Evolutionary conservation across 345 rosid genomes (phyloP), one percentile per base, ranked within the genome.

Genomic region (Pistacia atlantica): DNA sequence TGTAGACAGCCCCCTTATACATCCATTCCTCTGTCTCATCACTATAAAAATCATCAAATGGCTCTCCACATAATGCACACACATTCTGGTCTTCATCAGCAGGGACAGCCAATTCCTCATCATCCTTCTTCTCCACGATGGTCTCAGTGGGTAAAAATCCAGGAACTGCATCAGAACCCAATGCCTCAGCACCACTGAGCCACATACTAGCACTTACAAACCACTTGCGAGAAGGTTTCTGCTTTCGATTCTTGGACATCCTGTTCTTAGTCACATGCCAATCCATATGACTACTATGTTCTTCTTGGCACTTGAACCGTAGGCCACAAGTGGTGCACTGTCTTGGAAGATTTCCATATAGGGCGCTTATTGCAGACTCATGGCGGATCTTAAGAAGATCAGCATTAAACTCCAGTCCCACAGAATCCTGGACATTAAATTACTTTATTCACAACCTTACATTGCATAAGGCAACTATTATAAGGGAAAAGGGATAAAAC

Each of bases 261-360:
- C 99, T 90, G 81, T 97, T 97, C 87, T 82, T 97, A 4, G 99
- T 97, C 79, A 97, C 99, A 87, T 97, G 98, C 99, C 99, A 97
- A 86, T 97, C 99, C 99, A 97, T 97, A 81, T 97, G 99, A 77
- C 84, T 88, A 71, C 99, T 92, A 79, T 97, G 99, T 75, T 92
- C 97, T 79, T 94, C 98, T 85, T 97, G 99, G 78, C 83, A 83
- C 86, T 89, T 92, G 75, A 97, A 97, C 25, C 99, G 92, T 69
- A 90, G 87, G 82, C 99, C 99, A 81, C 99, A 97, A 45, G 98
- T 90, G 52, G 94, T 91, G 83, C 99, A 97, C 83, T 97, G 98
- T 81, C 99, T 90, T 46, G 98, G 98, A 70, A 97, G 97, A 82
- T 92, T 93, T 71, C 83, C 89, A 85, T 97, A 92, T 45, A 97